A percentile compares a stretch with the other conserved stretches of the same genome.
Conservation (phyloP, 2,329 filamentous ascomycete species). For the Trichoderma simmonsii region DNA sequence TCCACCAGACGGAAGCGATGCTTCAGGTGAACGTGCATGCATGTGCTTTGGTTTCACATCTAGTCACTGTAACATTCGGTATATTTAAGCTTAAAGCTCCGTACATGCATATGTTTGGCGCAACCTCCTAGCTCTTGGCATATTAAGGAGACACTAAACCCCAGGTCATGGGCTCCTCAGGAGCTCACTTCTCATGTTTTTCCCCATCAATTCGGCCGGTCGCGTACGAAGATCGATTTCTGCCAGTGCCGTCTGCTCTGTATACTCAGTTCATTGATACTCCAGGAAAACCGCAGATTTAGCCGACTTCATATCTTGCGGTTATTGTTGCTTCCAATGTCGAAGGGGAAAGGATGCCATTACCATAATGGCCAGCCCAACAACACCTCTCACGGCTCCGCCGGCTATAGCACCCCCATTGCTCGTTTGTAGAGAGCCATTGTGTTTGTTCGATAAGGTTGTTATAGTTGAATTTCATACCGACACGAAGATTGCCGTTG, state of each 20-base stretch:
- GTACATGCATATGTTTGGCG: neutral
- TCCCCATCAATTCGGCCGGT: neutral
- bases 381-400: too few relatives aligned
- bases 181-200: neutral
- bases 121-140: neutral
- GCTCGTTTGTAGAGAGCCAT: neutral
- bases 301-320: too few relatives aligned
- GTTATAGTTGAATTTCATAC: neutral
- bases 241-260: too few relatives aligned
- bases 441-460: neutral
- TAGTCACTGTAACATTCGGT: neutral
- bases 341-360: too few relatives aligned
- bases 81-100: neutral
- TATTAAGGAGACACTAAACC: neutral
- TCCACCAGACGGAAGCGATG: neutral
- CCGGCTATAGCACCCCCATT: neutral
- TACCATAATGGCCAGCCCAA: too few relatives aligned
- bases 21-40: neutral
- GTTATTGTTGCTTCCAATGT: too few relatives aligned
- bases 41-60: neutral
- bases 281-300: too few relatives aligned
- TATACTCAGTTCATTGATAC: too few relatives aligned
- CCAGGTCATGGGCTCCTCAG: neutral
- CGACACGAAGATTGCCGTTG: neutral
- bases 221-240: too few relatives aligned